A percentile compares a stretch with the other conserved stretches of the same genome.
phyloP scores from a whole-genome alignment of 2,329 filamentous ascomycete genomes.

The Purpureocillium lavendulum region DNA sequence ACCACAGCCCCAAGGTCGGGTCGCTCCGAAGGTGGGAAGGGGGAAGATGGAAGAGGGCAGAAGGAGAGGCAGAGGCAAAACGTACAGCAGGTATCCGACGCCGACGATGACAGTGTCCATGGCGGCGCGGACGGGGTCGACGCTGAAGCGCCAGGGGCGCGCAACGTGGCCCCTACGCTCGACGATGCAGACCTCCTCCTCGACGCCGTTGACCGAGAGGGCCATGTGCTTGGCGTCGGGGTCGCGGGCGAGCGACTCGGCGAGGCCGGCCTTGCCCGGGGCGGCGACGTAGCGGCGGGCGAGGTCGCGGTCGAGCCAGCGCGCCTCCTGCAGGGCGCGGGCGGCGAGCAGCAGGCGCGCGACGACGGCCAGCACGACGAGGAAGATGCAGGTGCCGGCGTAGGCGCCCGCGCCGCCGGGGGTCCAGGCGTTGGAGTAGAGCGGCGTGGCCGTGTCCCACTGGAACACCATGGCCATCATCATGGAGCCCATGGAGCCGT shows the following conservation, averaged over 20 bases:
- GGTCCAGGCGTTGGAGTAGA: conserved; percentile 62
- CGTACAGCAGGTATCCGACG: conserved; percentile 80
- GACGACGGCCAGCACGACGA: conserved; percentile 65
- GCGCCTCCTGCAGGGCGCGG: conserved; percentile 53
- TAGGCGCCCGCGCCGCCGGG: conserved; percentile 64
- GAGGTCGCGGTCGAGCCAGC: conserved; percentile 64
- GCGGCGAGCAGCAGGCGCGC: conserved; percentile 65
- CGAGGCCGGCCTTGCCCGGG: conserved; percentile 50
- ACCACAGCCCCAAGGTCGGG: too few relatives aligned
- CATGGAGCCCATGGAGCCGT: conserved; percentile 9
- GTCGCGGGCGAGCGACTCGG: conserved; percentile 51
- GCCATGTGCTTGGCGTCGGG: conserved; percentile 55
- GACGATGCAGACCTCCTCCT: conserved; percentile 73
- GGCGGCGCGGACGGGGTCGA: conserved; percentile 65
- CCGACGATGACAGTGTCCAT: conserved; percentile 66
- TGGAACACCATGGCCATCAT: conserved; percentile 54
- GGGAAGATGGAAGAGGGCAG: background rate
- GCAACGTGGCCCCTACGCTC: conserved; percentile 42
- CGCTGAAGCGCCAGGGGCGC: conserved; percentile 72
- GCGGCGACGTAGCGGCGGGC: conserved; percentile 71
- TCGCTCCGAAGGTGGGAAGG: too few relatives aligned
- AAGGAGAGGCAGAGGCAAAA: conserved; percentile 15
- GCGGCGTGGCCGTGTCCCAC: conserved; percentile 36
- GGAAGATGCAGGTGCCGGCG: conserved; percentile 85
- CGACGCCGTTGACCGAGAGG: conserved; percentile 67